Base-by-base conservation (phyloP, 805 yeast genomes). In the Lipomyces kockii region DNA sequence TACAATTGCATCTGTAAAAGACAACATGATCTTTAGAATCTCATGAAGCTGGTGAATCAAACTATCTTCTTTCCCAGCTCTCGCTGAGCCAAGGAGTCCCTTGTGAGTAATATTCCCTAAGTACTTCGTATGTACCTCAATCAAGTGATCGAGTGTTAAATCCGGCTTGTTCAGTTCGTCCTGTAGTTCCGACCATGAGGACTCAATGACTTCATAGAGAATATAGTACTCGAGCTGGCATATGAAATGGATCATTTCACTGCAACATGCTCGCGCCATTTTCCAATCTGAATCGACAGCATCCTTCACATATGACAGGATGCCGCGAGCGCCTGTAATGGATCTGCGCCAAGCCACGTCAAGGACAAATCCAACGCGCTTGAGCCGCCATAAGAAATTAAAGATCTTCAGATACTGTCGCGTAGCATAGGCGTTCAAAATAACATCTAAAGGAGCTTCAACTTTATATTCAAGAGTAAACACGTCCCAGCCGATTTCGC, bases 401-500 rank as follows among this genome's bases (percentile, higher is more conserved):
- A 94, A 95, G 71, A 93, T 85, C 72, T 90, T 84, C 61, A 92
- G 80, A 76, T 94, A 94, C 59, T 83, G 82, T 22, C 82, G 79
- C 32, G 81, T 79, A 25, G 78, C 81, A 67, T 73, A 78, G 58
- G 76, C 81, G 65, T 85, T 83, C 51, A 88, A 80, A 20, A 94
- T 80, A 2, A 90, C 82, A 34, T 86, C 81, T 55, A 89, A 76
- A 0, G 90, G 90, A 14, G 81, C 72, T 22, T 75, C 77, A 3
- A 85, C 76, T 25, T 76, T 75, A 76, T 90, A 95, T 75, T 92
- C 98, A 49, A 93, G 79, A 0, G 97, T 91, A 76, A 94, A 93
- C 1, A 90, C 92, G 75, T 93, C 97, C 97, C 97, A 93, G 0
- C 97, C 97, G 61, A 86, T 78, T 68, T 87, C 85, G 0, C 91